phyloP scores from a whole-genome alignment of 805 yeast species.

The Zygosaccharomyces siamensis region DNA sequence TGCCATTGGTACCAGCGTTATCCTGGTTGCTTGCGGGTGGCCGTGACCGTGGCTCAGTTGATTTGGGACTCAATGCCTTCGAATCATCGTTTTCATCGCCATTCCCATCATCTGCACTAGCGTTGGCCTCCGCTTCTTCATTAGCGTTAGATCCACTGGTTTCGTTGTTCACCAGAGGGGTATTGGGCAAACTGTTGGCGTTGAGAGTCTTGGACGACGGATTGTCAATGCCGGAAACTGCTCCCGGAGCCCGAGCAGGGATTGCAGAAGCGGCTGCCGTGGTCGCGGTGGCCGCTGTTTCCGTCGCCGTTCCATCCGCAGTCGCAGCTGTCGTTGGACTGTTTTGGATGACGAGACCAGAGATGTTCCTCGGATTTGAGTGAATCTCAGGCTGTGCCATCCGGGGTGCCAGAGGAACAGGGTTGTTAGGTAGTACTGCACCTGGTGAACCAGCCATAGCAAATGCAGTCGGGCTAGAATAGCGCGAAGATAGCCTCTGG shows the following conservation, averaged over 20 bases:
- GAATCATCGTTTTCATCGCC: conserved; percentile 3
- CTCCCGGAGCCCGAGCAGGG: not conserved
- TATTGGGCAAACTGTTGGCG: not conserved
- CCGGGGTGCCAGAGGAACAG: conserved; percentile 2
- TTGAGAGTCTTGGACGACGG: not conserved
- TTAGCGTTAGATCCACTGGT: not conserved
- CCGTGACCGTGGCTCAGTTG: conserved; percentile 8
- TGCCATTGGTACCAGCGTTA: not conserved
- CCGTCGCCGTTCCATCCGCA: not conserved
- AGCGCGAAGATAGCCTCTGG: conserved; percentile 8
- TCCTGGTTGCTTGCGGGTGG: not conserved
- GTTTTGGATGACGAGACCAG: no score
- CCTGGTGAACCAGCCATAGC: conserved; percentile 11
- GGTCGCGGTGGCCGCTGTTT: not conserved
- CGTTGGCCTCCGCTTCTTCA: not conserved
- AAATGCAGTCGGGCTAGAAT: conserved; percentile 13
- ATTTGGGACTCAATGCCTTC: conserved; percentile 7
- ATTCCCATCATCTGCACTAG: not conserved
- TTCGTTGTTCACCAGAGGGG: not conserved
- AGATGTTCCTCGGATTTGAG: not conserved
- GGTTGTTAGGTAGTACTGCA: conserved; percentile 7
- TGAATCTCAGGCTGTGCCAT: conserved; percentile 1
- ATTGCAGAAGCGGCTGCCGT: not conserved
- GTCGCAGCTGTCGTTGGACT: not conserved
- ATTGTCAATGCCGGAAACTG: not conserved